phyloP scores from a whole-genome alignment of 306 rosid species.

The Vicia sativa region DNA sequence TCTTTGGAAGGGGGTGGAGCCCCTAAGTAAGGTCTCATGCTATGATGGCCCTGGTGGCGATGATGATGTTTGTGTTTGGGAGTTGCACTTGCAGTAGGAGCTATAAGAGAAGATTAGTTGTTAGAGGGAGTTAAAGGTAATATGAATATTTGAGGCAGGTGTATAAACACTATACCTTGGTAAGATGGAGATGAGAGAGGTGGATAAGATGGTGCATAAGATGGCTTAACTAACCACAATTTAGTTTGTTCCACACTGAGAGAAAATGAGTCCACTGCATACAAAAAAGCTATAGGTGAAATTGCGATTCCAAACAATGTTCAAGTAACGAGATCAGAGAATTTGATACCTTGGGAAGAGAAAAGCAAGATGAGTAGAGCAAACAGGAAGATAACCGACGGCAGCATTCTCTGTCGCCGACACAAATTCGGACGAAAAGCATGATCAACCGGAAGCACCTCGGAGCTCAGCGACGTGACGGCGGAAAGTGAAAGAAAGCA shows the following conservation, averaged over 20 bases:
- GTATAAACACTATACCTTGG: constrained; percentile 48
- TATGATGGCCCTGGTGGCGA: constrained; percentile 54
- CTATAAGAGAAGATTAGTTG: constrained; percentile 47
- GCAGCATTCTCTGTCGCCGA: constrained; percentile 64
- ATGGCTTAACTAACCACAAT: constrained; percentile 49
- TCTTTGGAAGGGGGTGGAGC: constrained; percentile 79
- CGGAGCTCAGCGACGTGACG: constrained; percentile 30
- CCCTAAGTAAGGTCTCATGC: constrained; percentile 46
- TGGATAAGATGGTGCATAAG: constrained; percentile 53
- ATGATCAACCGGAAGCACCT: constrained; percentile 45
- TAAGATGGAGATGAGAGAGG: constrained; percentile 64
- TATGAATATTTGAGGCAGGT: neutral
- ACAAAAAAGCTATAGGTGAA: constrained; percentile 4
- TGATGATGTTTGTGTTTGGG: constrained; percentile 42
- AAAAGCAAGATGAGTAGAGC: constrained; percentile 53
- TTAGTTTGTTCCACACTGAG: constrained; percentile 47
- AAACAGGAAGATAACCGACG: constrained; percentile 52
- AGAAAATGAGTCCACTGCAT: constrained; percentile 69
- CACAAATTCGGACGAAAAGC: constrained; percentile 45
- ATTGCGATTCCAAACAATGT: too few relatives aligned
- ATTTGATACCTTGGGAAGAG: constrained; percentile 71
- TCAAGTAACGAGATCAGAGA: too few relatives aligned
- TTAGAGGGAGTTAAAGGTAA: constrained; percentile 7
- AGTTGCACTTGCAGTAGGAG: constrained; percentile 45
- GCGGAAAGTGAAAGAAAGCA: constrained; percentile 40